Evolutionary conservation across 2,329 filamentous ascomycete species (phyloP).

Genomic region (Fusarium sp.): DNA sequence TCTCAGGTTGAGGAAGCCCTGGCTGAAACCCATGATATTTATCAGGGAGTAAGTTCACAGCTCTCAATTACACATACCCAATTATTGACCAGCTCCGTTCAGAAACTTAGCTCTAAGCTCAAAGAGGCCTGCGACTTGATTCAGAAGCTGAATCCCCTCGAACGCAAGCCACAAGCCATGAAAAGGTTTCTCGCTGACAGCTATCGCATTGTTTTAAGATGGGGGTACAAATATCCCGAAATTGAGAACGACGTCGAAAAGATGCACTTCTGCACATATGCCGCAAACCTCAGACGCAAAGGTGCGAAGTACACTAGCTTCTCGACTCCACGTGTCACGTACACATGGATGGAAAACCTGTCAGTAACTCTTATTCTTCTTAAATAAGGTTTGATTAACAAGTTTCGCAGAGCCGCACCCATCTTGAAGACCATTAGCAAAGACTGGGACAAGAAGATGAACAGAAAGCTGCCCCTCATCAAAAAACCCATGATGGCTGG

Average conservation of each 20-base stretch:
- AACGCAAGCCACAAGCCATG: neutral
- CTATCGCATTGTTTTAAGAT: neutral
- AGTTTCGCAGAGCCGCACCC: neutral
- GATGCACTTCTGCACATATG: conserved; percentile 5
- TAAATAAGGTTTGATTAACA: neutral
- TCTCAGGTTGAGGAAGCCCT: neutral
- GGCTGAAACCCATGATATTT: neutral
- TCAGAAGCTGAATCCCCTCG: conserved; percentile 4
- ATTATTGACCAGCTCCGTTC: neutral
- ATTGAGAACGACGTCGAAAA: rapidly evolving
- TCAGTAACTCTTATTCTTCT: neutral
- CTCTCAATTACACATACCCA: neutral
- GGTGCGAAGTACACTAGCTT: neutral
- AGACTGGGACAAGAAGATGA: conserved; percentile 14
- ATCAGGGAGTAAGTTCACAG: neutral
- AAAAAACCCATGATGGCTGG: conserved; percentile 3
- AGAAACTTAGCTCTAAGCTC: conserved; percentile 4
- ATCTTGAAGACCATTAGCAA: neutral
- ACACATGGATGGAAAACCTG: conserved; percentile 26
- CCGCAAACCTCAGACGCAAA: conserved; percentile 4
- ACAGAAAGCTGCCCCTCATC: conserved; percentile 1
- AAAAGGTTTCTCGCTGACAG: neutral
- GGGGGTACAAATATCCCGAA: neutral
- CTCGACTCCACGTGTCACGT: neutral
- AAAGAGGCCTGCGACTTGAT: neutral